Percentiles rank a stretch among this genome's conserved stretches.
Conservation (phyloP, 805 yeast genomes). For the Barnettozyma californica region DNA sequence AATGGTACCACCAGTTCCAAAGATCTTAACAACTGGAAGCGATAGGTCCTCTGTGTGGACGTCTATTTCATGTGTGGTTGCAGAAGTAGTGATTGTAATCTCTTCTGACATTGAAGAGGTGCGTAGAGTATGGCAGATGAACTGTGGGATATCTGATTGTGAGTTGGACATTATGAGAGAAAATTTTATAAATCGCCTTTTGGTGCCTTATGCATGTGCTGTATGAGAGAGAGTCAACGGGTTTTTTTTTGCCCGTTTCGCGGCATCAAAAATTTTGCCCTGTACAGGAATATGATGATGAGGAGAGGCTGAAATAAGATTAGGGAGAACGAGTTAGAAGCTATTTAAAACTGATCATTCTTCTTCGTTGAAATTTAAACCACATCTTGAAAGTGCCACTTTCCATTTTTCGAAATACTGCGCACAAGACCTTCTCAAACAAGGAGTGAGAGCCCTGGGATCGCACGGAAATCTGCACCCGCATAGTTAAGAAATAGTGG, state of each 20-base stretch:
- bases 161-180: not conserved
- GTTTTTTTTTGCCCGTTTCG: not conserved
- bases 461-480: too few relatives aligned
- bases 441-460: too few relatives aligned
- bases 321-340: too few relatives aligned
- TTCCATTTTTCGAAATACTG: not conserved
- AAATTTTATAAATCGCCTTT: not conserved
- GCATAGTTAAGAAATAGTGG: too few relatives aligned
- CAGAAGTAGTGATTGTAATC: conserved; percentile 24
- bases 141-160: conserved; percentile 2
- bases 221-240: not conserved
- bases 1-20: conserved; percentile 60
- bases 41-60: conserved; percentile 18
- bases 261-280: not conserved
- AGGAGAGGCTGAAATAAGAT: too few relatives aligned
- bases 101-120: conserved; percentile 9
- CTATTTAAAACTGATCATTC: too few relatives aligned
- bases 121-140: conserved; percentile 7
- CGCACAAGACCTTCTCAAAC: not conserved
- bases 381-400: too few relatives aligned
- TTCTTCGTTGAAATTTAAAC: too few relatives aligned
- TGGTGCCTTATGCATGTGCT: not conserved
- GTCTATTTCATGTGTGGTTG: conserved; percentile 22
- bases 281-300: not conserved
- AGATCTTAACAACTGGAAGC: conserved; percentile 36